Conservation (phyloP, 2,329 filamentous ascomycete genomes). For the Fusarium chuoi region DNA sequence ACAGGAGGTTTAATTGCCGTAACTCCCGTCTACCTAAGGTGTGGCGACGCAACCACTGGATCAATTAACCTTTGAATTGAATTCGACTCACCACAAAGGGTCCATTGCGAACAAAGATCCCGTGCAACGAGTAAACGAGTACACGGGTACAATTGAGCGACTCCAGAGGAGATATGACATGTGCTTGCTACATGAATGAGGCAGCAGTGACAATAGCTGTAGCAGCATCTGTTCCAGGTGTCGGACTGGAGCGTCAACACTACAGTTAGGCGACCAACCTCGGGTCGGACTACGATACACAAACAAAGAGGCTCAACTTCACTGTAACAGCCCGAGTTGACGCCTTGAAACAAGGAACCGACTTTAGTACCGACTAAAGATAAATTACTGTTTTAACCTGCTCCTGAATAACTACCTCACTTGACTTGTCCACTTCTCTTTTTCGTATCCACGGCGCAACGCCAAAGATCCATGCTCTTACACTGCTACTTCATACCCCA, state of each 20-base stretch:
- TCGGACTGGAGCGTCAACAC: neutral
- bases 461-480: conserved; percentile 34
- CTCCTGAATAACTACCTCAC: conserved; percentile 3
- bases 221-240: neutral
- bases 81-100: neutral
- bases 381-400: neutral
- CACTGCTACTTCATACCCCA: conserved; percentile 33
- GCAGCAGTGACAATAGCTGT: neutral
- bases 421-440: conserved; percentile 9
- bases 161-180: neutral
- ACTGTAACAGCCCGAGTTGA: conserved; percentile 15
- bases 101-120: neutral
- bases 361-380: neutral
- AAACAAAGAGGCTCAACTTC: conserved; percentile 17
- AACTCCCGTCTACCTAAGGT: conserved; percentile 4
- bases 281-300: neutral
- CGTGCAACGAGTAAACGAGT: neutral
- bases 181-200: neutral
- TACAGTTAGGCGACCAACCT: neutral
- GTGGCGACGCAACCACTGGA: neutral
- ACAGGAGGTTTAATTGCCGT: conserved; percentile 25
- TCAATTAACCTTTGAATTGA: conserved; percentile 3
- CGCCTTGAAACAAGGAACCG: conserved; percentile 7
- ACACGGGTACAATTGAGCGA: neutral
- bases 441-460: conserved; percentile 33